A percentile compares a stretch with the other conserved stretches of the same genome.
phyloP scores from a whole-genome alignment of 1,139 yeast species.

The Wickerhamiella pararugosa region DNA sequence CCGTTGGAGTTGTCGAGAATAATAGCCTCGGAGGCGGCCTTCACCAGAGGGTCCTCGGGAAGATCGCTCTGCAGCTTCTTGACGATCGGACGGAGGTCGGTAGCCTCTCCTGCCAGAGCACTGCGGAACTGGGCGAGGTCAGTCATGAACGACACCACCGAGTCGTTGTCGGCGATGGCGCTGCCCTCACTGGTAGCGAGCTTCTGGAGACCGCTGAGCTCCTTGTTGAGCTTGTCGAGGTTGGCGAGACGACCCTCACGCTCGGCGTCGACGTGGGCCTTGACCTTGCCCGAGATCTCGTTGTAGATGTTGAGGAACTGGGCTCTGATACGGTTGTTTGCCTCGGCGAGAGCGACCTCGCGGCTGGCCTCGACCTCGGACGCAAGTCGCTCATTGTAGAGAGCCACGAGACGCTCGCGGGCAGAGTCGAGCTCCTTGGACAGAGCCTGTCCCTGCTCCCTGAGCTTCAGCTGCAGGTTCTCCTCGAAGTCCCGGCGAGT shows the following conservation, averaged over 20 bases:
- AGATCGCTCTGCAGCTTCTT: constrained; percentile 27
- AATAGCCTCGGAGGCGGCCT: constrained; percentile 32
- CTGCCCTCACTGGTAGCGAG: constrained; percentile 44
- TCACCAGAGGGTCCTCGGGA: constrained; percentile 34
- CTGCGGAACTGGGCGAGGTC: constrained; percentile 41
- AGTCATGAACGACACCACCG: constrained; percentile 41
- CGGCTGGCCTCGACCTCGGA: constrained; percentile 59
- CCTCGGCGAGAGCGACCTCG: constrained; percentile 54
- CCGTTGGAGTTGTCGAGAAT: constrained; percentile 36
- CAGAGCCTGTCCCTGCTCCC: constrained; percentile 24
- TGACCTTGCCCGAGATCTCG: constrained; percentile 50
- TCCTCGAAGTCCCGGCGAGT: constrained; percentile 15
- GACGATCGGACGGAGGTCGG: constrained; percentile 26
- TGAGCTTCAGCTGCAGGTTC: constrained; percentile 18
- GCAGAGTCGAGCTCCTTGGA: constrained; percentile 34
- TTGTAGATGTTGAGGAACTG: constrained; percentile 59
- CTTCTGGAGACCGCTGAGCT: constrained; percentile 44
- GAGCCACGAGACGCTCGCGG: constrained; percentile 46
- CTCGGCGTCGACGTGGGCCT: constrained; percentile 57
- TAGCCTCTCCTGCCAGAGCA: constrained; percentile 28
- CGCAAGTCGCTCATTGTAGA: constrained; percentile 43
- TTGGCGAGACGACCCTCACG: constrained; percentile 68
- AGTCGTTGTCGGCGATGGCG: constrained; percentile 41
- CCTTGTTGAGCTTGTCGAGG: constrained; percentile 42
- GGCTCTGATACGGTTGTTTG: constrained; percentile 60